phyloP scores from a whole-genome alignment of 768 basidiomycete genomes.

The Flagelloscypha sp. region DNA sequence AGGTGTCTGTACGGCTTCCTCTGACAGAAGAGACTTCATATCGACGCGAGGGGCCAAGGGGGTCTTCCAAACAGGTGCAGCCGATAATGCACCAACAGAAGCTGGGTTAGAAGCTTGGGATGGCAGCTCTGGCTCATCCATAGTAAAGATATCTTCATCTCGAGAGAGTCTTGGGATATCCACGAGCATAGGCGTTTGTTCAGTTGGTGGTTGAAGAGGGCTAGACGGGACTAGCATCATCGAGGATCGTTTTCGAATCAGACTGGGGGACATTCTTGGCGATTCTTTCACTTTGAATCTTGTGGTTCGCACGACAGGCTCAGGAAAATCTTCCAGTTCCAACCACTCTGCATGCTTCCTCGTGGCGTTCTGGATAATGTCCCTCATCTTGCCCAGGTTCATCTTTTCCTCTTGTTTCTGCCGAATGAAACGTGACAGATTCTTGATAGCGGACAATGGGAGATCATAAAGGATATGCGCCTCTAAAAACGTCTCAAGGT shows the following conservation, averaged over 20 bases:
- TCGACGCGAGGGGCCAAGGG: slow-evolving; percentile 51
- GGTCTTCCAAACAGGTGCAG: slow-evolving; percentile 40
- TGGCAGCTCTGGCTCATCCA: slow-evolving; percentile 53
- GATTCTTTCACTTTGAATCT: slow-evolving; percentile 14
- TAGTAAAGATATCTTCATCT: slow-evolving; percentile 68
- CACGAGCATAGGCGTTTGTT: slow-evolving; percentile 11
- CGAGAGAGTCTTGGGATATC: slow-evolving; percentile 20
- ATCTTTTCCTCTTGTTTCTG: slow-evolving; percentile 56
- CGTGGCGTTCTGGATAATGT: slow-evolving; percentile 46
- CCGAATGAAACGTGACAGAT: slow-evolving; percentile 53
- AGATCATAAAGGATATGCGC: slow-evolving; percentile 72
- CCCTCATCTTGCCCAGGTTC: slow-evolving; percentile 53
- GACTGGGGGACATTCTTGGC: slow-evolving; percentile 10
- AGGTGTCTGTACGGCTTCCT: slow-evolving; percentile 36
- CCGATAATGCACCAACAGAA: slow-evolving; percentile 7
- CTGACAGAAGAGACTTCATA: slow-evolving; percentile 82
- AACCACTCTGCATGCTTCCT: slow-evolving; percentile 66
- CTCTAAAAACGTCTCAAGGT: slow-evolving; percentile 85
- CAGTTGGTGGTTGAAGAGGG: slow-evolving; percentile 18
- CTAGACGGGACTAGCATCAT: slow-evolving; percentile 15
- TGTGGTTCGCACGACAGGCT: slow-evolving; percentile 33
- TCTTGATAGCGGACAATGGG: slow-evolving; percentile 51
- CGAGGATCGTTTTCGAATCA: slow-evolving; percentile 4
- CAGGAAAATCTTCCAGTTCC: slow-evolving; percentile 56
- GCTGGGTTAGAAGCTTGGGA: slow-evolving; percentile 9